A percentile compares a stretch with the other conserved stretches of the same genome.
Conservation (phyloP, 257 asterid genomes). For the Euphrasia confusa region DNA sequence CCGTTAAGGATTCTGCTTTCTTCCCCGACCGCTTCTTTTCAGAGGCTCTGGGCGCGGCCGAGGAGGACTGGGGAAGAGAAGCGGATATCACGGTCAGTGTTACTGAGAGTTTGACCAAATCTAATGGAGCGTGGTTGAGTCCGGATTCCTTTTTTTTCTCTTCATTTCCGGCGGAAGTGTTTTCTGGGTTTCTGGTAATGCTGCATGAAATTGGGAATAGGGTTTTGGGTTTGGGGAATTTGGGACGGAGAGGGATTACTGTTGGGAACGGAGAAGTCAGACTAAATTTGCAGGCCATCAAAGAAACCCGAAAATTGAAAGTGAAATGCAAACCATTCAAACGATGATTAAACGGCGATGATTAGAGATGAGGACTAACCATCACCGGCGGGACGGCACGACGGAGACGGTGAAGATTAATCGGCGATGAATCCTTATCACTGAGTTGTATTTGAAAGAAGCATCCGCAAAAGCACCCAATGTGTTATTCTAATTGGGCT, state of each 20-base stretch:
- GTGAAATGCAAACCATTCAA: neutral
- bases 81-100: slow-evolving; percentile 69
- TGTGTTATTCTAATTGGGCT: no score
- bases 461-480: no score
- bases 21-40: slow-evolving; percentile 43
- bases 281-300: slow-evolving; percentile 46
- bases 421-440: slow-evolving; percentile 27
- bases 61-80: slow-evolving; percentile 54
- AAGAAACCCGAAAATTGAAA: slow-evolving; percentile 1
- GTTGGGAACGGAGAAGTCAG: slow-evolving; percentile 37
- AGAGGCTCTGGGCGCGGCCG: slow-evolving; percentile 63
- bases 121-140: slow-evolving; percentile 30
- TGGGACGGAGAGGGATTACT: slow-evolving; percentile 22
- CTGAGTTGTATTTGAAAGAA: neutral
- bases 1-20: slow-evolving; percentile 47
- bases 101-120: slow-evolving; percentile 50
- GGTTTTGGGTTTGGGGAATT: slow-evolving; percentile 30
- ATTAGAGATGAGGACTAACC: slow-evolving; percentile 8
- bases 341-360: no score
- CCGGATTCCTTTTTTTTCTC: slow-evolving; percentile 38
- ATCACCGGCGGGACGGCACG: slow-evolving; percentile 19
- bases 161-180: slow-evolving; percentile 13
- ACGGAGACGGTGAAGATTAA: slow-evolving; percentile 17
- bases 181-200: slow-evolving; percentile 16
- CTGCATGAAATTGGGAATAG: slow-evolving; percentile 38